These are phyloP conservation scores for Hymenochaete sp. DNA, from an alignment of 1,284 basidiomycete genomes.

Conservation along the genomic window DNA sequence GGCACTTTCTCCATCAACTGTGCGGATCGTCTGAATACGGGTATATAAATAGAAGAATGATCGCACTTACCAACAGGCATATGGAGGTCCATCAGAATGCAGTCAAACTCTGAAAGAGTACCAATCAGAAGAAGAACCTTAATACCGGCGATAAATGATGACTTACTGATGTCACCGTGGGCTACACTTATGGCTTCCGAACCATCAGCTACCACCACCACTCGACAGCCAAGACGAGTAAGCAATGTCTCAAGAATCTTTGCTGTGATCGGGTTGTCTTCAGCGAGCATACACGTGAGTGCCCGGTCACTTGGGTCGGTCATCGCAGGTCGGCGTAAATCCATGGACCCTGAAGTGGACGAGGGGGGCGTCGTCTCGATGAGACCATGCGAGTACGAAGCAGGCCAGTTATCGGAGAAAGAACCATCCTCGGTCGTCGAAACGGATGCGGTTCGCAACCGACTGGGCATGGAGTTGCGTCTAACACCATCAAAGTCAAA, in stretches of 20 bases:
- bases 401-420: conserved; percentile 63
- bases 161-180: conserved; percentile 89
- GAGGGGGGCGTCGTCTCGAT: conserved; percentile 53
- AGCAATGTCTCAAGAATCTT: conserved; percentile 94
- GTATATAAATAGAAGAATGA: conserved; percentile 3
- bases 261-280: conserved; percentile 95
- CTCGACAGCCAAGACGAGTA: conserved; percentile 86
- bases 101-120: conserved; percentile 64
- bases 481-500: conserved; percentile 59
- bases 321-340: conserved; percentile 52
- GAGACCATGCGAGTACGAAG: conserved; percentile 47
- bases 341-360: conserved; percentile 71
- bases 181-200: conserved; percentile 95
- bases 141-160: not conserved
- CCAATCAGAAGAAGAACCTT: not conserved
- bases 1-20: conserved; percentile 87
- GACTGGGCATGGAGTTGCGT: conserved; percentile 82
- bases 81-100: conserved; percentile 83
- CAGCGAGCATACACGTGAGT: conserved; percentile 88
- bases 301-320: conserved; percentile 68
- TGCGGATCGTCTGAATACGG: conserved; percentile 15
- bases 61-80: conserved; percentile 74
- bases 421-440: conserved; percentile 72
- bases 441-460: conserved; percentile 80
- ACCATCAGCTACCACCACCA: conserved; percentile 90